Base-by-base conservation (phyloP, 306 rosid species). In the Vigna trinervia region DNA sequence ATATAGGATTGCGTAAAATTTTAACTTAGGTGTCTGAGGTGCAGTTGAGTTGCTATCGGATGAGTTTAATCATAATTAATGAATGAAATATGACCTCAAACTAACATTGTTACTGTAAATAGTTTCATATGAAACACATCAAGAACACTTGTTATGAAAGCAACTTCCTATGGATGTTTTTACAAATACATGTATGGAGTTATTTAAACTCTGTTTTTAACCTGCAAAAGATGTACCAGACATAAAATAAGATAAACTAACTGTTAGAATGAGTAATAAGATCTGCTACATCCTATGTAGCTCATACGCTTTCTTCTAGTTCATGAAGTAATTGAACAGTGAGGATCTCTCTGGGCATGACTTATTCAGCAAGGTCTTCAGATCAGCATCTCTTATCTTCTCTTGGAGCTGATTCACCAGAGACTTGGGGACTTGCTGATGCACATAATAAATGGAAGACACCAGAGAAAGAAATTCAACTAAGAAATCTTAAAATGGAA, bases 391-490 rank as follows among this genome's bases (percentile, higher is more conserved):
- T 70, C 80, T 85, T 51, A 92, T 81, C 85, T 85, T 92, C 82
- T 78, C 86, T 2, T 51, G 73, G 73, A 87, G 73, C 77, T 85
- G 70, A 45, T 46, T 36, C 73, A 71, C 78, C 69, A 68, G 66
- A 38, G 86, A 76, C 77, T 87, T 58, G 46, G 93, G 88, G 36
- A 75, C 73, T 86, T 85, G 91, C 98, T 91, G 90, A 83, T 20
- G 75, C 51, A 80, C 68, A 76, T 36, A 84, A 71, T 70, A 80
- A 39, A 83, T 47, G 52, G 32, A 57, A 57, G 65, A 64, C 28
- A 12, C 6, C 19, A 73, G 60, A 83, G 77, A 71, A 81, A 53
- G 47, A 45, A 78, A 77, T 77, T 51, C 75, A 75, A 23, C 26
- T 3, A 57, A 61, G 69, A 13, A 32, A 12, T 30, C 30, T 32